phyloP scores from a whole-genome alignment of 345 rosid species.

The Schrenkiella parvula region DNA sequence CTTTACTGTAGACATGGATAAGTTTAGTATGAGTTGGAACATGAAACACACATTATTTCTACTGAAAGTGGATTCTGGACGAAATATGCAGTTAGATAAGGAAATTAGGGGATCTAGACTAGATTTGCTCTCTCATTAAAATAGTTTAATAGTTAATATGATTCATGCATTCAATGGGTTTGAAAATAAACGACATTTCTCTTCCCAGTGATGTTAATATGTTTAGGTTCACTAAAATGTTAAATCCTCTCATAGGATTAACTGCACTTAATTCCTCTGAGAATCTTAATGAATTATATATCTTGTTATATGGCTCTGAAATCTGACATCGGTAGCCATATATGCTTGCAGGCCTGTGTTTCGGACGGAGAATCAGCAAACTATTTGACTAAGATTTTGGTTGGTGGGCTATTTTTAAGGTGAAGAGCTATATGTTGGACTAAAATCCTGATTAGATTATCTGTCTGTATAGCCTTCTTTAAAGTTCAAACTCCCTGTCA shows the following conservation, averaged over 20 bases:
- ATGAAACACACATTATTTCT: not conserved
- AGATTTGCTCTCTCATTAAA: not conserved
- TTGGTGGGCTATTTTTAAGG: constrained; percentile 92
- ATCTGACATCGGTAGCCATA: constrained; percentile 10
- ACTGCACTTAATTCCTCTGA: constrained; percentile 6
- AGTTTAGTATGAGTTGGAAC: constrained; percentile 2
- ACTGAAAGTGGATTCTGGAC: not conserved
- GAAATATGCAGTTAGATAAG: not conserved
- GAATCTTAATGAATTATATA: constrained; percentile 11
- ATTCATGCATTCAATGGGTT: not conserved
- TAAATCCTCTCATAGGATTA: not conserved
- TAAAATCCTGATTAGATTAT: not conserved
- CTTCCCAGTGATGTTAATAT: constrained; percentile 4
- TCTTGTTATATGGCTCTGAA: constrained; percentile 6
- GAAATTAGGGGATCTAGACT: not conserved
- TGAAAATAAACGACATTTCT: not conserved
- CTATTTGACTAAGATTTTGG: constrained; percentile 65
- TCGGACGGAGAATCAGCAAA: constrained; percentile 77
- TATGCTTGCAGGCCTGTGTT: constrained; percentile 76
- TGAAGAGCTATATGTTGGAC: constrained; percentile 26
- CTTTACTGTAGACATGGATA: not conserved
- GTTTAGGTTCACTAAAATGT: not conserved
- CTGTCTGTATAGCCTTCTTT: constrained; percentile 2
- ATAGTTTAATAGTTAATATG: not conserved
- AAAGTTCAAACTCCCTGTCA: not conserved